Base-by-base conservation (phyloP, 1,284 basidiomycete genomes). In the Phellinidium pouzarii region DNA sequence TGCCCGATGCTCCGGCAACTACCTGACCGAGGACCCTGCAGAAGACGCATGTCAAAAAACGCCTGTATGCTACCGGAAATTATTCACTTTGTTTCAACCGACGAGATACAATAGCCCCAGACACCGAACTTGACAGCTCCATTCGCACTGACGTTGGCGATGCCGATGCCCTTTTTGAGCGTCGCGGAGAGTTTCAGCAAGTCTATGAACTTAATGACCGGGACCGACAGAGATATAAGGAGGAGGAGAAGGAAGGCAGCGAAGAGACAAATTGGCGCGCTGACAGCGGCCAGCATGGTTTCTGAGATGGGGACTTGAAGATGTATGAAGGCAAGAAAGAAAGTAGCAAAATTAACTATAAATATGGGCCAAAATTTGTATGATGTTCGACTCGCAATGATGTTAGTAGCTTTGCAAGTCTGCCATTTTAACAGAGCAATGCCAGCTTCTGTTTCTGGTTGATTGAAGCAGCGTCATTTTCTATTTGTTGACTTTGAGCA, bases 51-150 rank as follows among this genome's bases (percentile, higher is more conserved):
- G 14, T 22, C 19, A 26, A 7, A 6, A 14, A 53, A 47, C 3
- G n/a, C 41, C n/a, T n/a, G n/a, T n/a, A n/a, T n/a, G n/a, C 1
- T 53, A 41, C 47, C 50, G 47, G 42, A 19, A 40, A 41, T 22
- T 25, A 66, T 74, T 65, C 61, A 77, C 75, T 72, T 68, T 60
- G 74, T 66, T 22, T 74, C 65, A 52, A 77, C 61, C 14, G 67
- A 66, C 36, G 74, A 75, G 27, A 71, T 64, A 64, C 80, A 82
- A 62, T 80, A 84, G 31, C 81, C 80, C 74, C 75, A 84, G 50
- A 80, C 71, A 53, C 79, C 79, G 63, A 82, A 79, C 40, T 64
- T 67, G 56, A 72, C 73, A 42, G 62, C 64, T 14, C 65, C 74
- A 20, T 56, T 64, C 19, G 70, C 72, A 25, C 64, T 64, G 44